Evolutionary conservation across 2,329 filamentous ascomycete species (phyloP), one percentile per base, ranked within the genome.

Genomic region (Samsoniella hepiali): DNA sequence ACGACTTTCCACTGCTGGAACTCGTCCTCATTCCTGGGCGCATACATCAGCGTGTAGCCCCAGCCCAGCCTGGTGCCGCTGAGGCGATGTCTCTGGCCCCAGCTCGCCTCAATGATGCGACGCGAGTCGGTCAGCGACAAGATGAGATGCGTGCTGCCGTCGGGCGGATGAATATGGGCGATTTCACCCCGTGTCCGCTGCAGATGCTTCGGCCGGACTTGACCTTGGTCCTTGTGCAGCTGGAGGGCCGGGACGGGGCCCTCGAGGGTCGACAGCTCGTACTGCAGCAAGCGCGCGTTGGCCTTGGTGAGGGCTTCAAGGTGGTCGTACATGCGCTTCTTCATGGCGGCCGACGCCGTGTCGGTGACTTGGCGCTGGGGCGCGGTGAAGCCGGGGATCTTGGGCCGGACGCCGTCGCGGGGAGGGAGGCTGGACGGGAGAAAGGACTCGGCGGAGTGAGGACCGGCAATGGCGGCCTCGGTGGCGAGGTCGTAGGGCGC

Each of bases 81-180:
- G 32, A 79, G 67, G 44, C 65, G 64, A 59, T 79, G 77, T 5
- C 78, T 68, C 70, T 78, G 73, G 27, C 71, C 77, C 77, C 78
- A 80, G 1, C 75, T 74, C 51, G 65, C 68, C 15, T 64, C 68
- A 55, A 79, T 72, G 8, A 72, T 69, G 40, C 68, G 66, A 45
- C 70, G 70, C 5, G 75, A 76, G 64, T 80, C 78, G 4, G 67
- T 68, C 6, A 77, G 70, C 60, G 74, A 74, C 29, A 79, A 66
- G 5, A 70, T 71, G 13, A 76, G 58, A 65, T 80, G 78, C 53
- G 73, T 66, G 67, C 75, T 77, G 15, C 74, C 73, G 64, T 79
- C 77, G 17, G 58, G 59, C 8, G 64, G 64, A 62, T 79, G 77
- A 27, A 74, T 69, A 63, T 80, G 78, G 4, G 68, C 68, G 10